Conservation (phyloP, 2,329 filamentous ascomycete species). For the Emmonsiellopsis sp. region DNA sequence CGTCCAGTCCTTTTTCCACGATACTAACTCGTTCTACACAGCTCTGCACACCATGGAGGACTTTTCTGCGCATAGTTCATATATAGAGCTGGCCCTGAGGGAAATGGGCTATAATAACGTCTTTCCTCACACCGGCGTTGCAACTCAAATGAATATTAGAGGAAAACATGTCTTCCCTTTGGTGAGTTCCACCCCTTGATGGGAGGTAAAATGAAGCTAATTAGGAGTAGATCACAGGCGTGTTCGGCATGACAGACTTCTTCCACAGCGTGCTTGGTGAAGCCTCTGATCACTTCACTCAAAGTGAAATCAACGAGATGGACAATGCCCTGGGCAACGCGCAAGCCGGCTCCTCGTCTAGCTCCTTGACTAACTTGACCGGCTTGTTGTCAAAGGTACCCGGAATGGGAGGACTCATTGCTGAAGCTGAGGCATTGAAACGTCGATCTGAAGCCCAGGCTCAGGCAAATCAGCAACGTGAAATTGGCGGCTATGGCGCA, state of each 20-base stretch:
- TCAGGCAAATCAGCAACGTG: conserved; percentile 42
- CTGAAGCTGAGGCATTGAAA: conserved; percentile 56
- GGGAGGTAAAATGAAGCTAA: no score
- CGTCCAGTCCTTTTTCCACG: no score
- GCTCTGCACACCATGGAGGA: conserved; percentile 68
- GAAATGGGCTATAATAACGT: conserved; percentile 61
- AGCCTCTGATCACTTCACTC: conserved; percentile 73
- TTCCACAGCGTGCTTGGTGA: conserved; percentile 68
- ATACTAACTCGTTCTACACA: background rate
- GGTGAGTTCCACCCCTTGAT: conserved; percentile 27
- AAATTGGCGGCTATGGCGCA: conserved; percentile 17
- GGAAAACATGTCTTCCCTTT: conserved; percentile 64
- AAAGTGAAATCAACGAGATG: conserved; percentile 75
- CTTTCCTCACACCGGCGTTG: conserved; percentile 63
- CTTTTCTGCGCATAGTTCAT: conserved; percentile 71
- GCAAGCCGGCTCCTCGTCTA: conserved; percentile 40
- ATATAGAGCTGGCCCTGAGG: conserved; percentile 65
- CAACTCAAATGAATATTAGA: conserved; percentile 54
- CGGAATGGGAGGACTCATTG: conserved; percentile 56
- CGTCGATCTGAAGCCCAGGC: conserved; percentile 54
- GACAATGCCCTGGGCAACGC: conserved; percentile 65
- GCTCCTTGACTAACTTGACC: conserved; percentile 52
- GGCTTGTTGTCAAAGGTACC: conserved; percentile 69
- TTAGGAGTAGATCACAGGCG: conserved; percentile 38
- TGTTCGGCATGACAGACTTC: conserved; percentile 75